Evolutionary conservation across 2,329 filamentous ascomycete species (phyloP).

Genomic region (Verticillium longisporum): DNA sequence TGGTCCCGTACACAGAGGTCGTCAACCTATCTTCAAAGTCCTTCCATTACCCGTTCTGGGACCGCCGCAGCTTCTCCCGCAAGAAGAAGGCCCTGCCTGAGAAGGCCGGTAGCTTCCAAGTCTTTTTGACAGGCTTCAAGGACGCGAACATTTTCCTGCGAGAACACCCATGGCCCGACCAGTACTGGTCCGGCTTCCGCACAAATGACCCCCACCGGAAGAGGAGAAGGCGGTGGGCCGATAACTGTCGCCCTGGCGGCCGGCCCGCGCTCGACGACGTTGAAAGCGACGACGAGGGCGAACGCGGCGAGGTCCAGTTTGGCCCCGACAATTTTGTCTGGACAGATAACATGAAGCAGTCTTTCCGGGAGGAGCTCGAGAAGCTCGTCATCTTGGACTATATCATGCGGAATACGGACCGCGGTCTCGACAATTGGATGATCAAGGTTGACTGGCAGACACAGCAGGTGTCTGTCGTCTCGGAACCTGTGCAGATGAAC

Average conservation of each 20-base stretch:
- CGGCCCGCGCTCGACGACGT: constrained; percentile 23
- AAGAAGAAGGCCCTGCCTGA: constrained; percentile 81
- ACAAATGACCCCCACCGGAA: constrained; percentile 59
- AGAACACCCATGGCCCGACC: constrained; percentile 95
- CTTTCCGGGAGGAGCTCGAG: constrained; percentile 90
- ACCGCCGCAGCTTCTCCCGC: constrained; percentile 78
- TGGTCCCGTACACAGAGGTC: constrained; percentile 95
- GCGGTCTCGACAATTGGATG: constrained; percentile 99
- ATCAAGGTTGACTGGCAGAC: constrained; percentile 87
- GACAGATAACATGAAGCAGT: constrained; percentile 83
- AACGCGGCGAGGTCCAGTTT: constrained; percentile 26
- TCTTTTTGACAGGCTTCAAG: constrained; percentile 94
- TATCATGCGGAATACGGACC: constrained; percentile 97
- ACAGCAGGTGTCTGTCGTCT: constrained; percentile 76
- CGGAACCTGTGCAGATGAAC: constrained; percentile 68
- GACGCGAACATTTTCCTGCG: constrained; percentile 93
- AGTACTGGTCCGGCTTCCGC: constrained; percentile 65
- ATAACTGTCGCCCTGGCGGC: constrained; percentile 11
- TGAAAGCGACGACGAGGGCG: constrained; percentile 46
- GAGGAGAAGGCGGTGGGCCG: constrained; percentile 48
- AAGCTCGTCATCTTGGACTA: constrained; percentile 97
- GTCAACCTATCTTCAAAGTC: constrained; percentile 92
- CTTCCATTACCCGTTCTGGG: constrained; percentile 98
- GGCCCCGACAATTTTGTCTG: constrained; percentile 63
- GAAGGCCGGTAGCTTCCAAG: constrained; percentile 93